These are phyloP conservation scores for Eleusine indica DNA, from an alignment of 176 grass and related monocot species.

Conservation along the genomic window DNA sequence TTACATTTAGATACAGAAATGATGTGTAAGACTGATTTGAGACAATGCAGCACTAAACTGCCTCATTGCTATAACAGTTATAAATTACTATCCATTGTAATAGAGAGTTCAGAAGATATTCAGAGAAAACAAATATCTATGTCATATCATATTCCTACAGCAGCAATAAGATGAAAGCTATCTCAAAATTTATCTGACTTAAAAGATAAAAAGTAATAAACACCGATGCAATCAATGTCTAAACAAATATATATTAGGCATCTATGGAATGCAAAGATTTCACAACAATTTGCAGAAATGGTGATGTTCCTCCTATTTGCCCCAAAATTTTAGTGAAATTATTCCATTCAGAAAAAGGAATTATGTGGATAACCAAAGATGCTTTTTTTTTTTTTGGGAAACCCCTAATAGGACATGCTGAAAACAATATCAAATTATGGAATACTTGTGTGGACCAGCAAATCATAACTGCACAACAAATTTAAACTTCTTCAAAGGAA, in stretches of 20 bases:
- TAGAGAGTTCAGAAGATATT: background rate
- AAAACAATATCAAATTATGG: conserved; percentile 1
- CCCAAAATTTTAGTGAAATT: background rate
- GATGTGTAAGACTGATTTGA: background rate
- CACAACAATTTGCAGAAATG: background rate
- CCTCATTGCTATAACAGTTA: background rate
- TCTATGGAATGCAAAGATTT: background rate
- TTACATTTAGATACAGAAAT: conserved; percentile 16
- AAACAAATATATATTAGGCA: background rate
- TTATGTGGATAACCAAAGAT: background rate
- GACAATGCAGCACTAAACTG: background rate
- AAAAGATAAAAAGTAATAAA: background rate
- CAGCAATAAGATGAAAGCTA: conserved; percentile 22
- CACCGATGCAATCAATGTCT: background rate
- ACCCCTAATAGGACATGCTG: background rate
- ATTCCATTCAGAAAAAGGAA: background rate
- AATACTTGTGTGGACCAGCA: background rate
- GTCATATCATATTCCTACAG: background rate
- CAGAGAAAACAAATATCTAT: conserved; percentile 12
- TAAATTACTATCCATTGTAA: background rate
- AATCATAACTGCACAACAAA: conserved; percentile 11
- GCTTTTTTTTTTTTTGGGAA: background rate
- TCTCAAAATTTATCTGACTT: conserved; percentile 28
- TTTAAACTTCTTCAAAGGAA: background rate
- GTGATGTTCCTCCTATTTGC: background rate